Evolutionary conservation across 1,139 yeast species (phyloP).

Genomic region (Hansenula sp.): DNA sequence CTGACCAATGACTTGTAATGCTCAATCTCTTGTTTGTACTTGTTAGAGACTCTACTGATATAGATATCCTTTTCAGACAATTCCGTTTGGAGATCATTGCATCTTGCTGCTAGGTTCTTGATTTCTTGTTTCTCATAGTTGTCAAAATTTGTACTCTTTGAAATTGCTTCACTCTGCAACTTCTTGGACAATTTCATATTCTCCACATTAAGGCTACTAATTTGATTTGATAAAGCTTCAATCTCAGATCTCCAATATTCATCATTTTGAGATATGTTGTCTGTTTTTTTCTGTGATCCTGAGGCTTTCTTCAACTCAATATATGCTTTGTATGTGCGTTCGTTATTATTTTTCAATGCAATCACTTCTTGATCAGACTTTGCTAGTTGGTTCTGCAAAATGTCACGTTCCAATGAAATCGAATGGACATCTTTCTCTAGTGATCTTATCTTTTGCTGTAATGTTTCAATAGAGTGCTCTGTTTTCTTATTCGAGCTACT

Average conservation of each 20-base stretch:
- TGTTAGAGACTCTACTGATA: constrained; percentile 7
- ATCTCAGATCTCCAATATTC: constrained; percentile 11
- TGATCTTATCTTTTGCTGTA: too few relatives aligned
- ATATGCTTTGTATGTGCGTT: constrained; percentile 15
- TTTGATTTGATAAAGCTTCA: constrained; percentile 13
- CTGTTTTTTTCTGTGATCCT: constrained; percentile 1
- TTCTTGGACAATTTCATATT: constrained; percentile 15
- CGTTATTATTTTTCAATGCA: constrained; percentile 17
- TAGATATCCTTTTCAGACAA: constrained; percentile 15
- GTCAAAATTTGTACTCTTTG: constrained; percentile 8
- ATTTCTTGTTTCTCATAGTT: constrained; percentile 19
- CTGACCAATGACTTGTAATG: constrained; percentile 25
- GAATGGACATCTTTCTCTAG: constrained; percentile 13
- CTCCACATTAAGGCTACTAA: constrained; percentile 17
- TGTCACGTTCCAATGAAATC: constrained; percentile 15
- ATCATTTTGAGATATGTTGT: constrained; percentile 4
- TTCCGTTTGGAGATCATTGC: constrained; percentile 18
- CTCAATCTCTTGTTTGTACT: constrained; percentile 20
- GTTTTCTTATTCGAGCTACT: too few relatives aligned
- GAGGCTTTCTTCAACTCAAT: constrained; percentile 11
- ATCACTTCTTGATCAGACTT: constrained; percentile 18
- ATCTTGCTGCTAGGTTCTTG: constrained; percentile 16
- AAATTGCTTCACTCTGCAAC: constrained; percentile 6
- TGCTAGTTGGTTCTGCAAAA: constrained; percentile 15
- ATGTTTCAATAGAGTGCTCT: too few relatives aligned